Conservation (phyloP, 345 rosid species). For the Erodium maritimum region DNA sequence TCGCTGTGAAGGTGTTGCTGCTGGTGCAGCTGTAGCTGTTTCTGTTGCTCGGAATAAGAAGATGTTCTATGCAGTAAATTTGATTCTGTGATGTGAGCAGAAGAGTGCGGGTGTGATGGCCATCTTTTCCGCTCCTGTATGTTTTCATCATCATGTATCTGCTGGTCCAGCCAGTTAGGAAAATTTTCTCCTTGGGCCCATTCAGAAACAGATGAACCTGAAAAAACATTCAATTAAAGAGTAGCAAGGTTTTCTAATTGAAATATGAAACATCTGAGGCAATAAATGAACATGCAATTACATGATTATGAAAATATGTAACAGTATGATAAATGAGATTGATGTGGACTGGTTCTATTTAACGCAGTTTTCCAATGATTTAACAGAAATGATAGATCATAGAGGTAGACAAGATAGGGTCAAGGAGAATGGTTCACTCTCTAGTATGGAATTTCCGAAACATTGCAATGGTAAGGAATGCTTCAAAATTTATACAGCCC, state of each 20-base stretch:
- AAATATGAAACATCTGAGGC: background rate
- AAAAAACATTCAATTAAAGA: no score
- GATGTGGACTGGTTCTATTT: no score
- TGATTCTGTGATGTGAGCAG: constrained; percentile 34
- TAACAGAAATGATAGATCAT: no score
- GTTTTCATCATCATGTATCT: constrained; percentile 42
- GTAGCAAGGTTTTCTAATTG: background rate
- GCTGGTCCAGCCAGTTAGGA: constrained; percentile 60
- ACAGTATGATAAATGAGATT: no score
- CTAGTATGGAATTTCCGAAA: background rate
- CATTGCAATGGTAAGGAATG: background rate
- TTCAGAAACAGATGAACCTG: constrained; percentile 88
- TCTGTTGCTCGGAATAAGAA: constrained; percentile 72
- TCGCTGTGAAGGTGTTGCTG: constrained; percentile 59
- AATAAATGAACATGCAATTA: background rate
- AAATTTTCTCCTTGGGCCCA: constrained; percentile 83
- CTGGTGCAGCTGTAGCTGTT: constrained; percentile 48
- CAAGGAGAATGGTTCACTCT: background rate
- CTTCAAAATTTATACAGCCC: no score
- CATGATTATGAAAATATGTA: background rate
- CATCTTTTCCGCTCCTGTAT: constrained; percentile 60
- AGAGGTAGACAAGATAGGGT: background rate
- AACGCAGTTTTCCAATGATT: no score
- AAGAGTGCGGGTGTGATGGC: constrained; percentile 66
- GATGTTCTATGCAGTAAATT: constrained; percentile 75